These are phyloP conservation scores for Penicillium thymicola DNA, from an alignment of 2,329 filamentous ascomycete species.

Conservation along the genomic window DNA sequence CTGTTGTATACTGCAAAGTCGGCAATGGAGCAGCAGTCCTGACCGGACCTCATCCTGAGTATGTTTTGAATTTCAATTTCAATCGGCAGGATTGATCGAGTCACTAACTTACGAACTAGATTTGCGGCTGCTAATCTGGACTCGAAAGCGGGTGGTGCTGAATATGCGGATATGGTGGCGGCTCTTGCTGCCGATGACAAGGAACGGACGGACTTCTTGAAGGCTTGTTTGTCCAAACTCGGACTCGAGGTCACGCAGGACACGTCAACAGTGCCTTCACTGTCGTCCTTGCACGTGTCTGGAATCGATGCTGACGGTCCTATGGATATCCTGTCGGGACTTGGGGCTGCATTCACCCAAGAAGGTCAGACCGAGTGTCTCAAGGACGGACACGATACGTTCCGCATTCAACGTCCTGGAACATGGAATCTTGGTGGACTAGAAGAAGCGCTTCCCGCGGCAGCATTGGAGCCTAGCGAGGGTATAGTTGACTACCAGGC, in stretches of 20 bases:
- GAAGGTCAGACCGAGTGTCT: constrained; percentile 69
- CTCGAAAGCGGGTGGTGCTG: constrained; percentile 61
- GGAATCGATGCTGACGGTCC: constrained; percentile 63
- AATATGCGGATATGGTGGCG: constrained; percentile 68
- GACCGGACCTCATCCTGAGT: constrained; percentile 92
- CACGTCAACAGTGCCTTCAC: constrained; percentile 66
- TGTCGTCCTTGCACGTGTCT: constrained; percentile 80
- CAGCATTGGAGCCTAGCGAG: constrained; percentile 35
- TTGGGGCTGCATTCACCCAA: constrained; percentile 63
- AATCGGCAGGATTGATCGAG: constrained; percentile 6
- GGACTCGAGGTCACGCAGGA: constrained; percentile 74
- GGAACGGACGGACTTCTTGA: constrained; percentile 69
- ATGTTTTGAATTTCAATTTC: constrained; percentile 32
- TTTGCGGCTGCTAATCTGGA: constrained; percentile 79
- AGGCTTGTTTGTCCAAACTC: constrained; percentile 73
- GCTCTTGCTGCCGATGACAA: constrained; percentile 66
- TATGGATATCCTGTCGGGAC: constrained; percentile 62
- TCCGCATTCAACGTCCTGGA: constrained; percentile 69
- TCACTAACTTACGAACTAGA: constrained; percentile 47
- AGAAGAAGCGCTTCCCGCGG: constrained; percentile 50
- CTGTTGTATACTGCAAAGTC: constrained; percentile 77
- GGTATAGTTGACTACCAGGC: constrained; percentile 71
- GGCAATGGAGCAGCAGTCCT: constrained; percentile 76
- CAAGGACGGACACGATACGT: constrained; percentile 77
- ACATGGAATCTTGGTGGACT: constrained; percentile 58